These are phyloP conservation scores for Dactylellina drechsleri DNA, from an alignment of 2,329 filamentous ascomycete genomes.

Conservation along the genomic window DNA sequence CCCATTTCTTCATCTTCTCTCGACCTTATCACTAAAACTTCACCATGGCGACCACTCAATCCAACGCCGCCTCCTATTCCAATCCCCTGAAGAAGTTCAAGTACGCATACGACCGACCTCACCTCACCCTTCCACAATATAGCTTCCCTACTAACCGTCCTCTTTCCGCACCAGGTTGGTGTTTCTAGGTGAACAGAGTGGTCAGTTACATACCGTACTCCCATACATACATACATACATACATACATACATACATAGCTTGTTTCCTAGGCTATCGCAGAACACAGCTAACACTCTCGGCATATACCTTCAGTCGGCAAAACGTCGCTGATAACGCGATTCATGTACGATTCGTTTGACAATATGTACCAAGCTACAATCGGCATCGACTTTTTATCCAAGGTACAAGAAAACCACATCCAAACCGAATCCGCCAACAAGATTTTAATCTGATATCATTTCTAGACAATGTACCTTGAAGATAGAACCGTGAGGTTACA, in stretches of 20 bases:
- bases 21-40: constrained; percentile 16
- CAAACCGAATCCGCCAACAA: no score
- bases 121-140: constrained; percentile 17
- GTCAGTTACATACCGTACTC: constrained; percentile 68
- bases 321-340: constrained; percentile 96
- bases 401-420: constrained; percentile 69
- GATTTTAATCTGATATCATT: no score
- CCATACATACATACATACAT: constrained; percentile 31
- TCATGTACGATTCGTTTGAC: constrained; percentile 99
- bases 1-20: constrained; percentile 1
- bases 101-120: constrained; percentile 65
- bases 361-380: constrained; percentile 99
- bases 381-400: constrained; percentile 98
- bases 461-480: constrained; percentile 97
- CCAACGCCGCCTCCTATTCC: constrained; percentile 82
- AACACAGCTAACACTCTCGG: constrained; percentile 33
- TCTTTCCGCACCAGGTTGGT: constrained; percentile 74
- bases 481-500: constrained; percentile 97
- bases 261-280: constrained; percentile 33
- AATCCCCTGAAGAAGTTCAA: constrained; percentile 99
- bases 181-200: constrained; percentile 97
- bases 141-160: constrained; percentile 27
- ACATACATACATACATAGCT: constrained; percentile 16
- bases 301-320: constrained; percentile 79
- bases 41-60: constrained; percentile 53